Base-by-base conservation (phyloP, 768 basidiomycete species). In the Termitomyces sp. region DNA sequence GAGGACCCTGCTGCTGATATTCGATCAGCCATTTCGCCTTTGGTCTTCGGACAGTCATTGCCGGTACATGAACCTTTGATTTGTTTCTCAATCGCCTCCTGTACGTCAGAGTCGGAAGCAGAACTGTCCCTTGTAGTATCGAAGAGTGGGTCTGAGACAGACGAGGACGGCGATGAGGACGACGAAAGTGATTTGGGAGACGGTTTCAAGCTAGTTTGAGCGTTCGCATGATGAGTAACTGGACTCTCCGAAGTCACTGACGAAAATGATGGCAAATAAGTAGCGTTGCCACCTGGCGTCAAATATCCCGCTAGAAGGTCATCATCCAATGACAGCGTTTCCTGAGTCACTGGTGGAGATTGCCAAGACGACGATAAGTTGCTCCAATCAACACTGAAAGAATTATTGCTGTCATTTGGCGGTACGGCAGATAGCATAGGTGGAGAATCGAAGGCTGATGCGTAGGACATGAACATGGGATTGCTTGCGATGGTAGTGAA, bases 401-500 rank as follows among this genome's bases (percentile, higher is more conserved):
- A 60, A 54, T 68, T 74, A 44, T 71, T 63, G 50, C 38, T 59
- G 26, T 54, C 67, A 54, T 43, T 35, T 44, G 50, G 46, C 19
- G 44, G 52, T 15, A 42, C 15, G 10, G n/a, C 11, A 42, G 56
- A 58, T 28, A 66, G 60, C 14, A 72, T 68, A 11, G 73, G 64
- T 15, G 71, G 68, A 37, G 72, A 63, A 58, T 86, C 85, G 60
- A 80, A 83, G 7, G 73, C 70, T 19, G 83, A 79, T 15, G 85
- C 81, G 66, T 87, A 87, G n/a, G 90, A 89, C 76, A 89, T 90
- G 75, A 87, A 92, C 71, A 85, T 78, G 1, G 91, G 90, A 60
- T 92, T 92, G 71, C 79, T 85, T 50, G 90, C 90, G 56, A 94
- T 85, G 11, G 88, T 90, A 56, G 87, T 91, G 69, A 83, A 91